These are phyloP conservation scores for Elaeis guineensis DNA, from an alignment of 176 grass and related monocot genomes.

Conservation along the genomic window DNA sequence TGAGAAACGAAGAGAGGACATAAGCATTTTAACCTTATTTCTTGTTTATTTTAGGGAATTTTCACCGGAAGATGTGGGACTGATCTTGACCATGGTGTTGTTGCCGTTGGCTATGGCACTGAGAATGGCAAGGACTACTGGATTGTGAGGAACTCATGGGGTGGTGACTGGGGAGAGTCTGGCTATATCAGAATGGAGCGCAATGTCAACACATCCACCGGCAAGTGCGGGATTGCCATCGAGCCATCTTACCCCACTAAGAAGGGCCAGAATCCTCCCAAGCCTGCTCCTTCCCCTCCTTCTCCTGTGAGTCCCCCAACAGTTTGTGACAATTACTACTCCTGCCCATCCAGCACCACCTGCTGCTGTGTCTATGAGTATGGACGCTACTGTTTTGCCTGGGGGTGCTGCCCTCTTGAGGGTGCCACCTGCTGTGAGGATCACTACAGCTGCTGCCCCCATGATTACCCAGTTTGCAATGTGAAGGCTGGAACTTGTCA, in stretches of 20 bases:
- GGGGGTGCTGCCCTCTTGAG: conserved; percentile 13
- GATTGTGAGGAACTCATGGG: conserved; percentile 15
- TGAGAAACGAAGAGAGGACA: no score
- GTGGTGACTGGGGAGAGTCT: conserved; percentile 6
- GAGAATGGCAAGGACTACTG: conserved; percentile 11
- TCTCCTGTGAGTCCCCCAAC: conserved; percentile 5
- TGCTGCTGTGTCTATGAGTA: conserved; percentile 16
- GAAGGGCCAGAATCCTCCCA: not conserved
- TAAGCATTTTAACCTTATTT: not conserved
- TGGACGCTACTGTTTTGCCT: conserved; percentile 2
- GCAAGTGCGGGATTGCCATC: conserved; percentile 4
- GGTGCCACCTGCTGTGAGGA: conserved; percentile 12
- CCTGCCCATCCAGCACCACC: conserved; percentile 6
- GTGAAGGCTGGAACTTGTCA: conserved; percentile 7
- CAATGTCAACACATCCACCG: not conserved
- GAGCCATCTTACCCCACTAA: conserved; percentile 12
- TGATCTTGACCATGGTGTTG: conserved; percentile 11
- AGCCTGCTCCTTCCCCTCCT: conserved; percentile 9
- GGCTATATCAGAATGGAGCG: conserved; percentile 14
- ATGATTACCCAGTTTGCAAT: conserved; percentile 14
- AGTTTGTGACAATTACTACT: conserved; percentile 1
- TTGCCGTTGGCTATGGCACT: conserved; percentile 6
- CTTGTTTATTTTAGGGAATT: not conserved
- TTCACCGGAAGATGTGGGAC: conserved; percentile 9
- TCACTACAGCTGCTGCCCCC: conserved; percentile 19